Conservation (phyloP, 2,329 filamentous ascomycete genomes). For the Trichocomaceae sp. region DNA sequence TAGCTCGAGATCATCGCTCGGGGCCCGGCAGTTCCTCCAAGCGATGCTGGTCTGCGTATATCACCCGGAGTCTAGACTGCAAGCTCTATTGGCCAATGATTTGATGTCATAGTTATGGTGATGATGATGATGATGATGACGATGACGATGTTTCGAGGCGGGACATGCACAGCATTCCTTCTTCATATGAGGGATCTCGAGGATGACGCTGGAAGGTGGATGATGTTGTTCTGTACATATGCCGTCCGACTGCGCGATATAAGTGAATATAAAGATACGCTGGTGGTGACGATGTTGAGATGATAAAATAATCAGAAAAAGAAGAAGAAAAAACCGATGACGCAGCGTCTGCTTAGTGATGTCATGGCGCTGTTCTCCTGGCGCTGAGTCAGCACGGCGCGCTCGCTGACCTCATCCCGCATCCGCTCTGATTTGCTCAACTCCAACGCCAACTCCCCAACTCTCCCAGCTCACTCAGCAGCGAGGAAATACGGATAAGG, state of each 20-base stretch:
- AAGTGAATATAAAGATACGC: too few species aligned
- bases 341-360: neutral
- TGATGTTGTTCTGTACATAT: neutral
- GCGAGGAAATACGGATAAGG: neutral
- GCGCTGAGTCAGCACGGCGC: neutral
- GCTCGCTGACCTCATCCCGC: constrained; percentile 4
- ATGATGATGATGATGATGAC: too few species aligned
- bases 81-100: neutral
- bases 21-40: neutral
- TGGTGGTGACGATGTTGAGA: neutral
- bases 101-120: neutral
- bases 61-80: neutral
- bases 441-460: neutral
- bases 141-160: neutral
- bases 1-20: neutral
- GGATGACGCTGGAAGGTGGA: neutral
- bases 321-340: neutral
- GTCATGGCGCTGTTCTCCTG: constrained; percentile 1
- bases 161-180: neutral
- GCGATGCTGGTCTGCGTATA: neutral
- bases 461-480: neutral
- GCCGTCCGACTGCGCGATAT: too few species aligned
- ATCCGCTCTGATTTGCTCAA: neutral
- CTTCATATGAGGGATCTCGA: neutral
- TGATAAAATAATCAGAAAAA: neutral